phyloP scores from a whole-genome alignment of 176 grass and related monocot species.

The Carex pumila region DNA sequence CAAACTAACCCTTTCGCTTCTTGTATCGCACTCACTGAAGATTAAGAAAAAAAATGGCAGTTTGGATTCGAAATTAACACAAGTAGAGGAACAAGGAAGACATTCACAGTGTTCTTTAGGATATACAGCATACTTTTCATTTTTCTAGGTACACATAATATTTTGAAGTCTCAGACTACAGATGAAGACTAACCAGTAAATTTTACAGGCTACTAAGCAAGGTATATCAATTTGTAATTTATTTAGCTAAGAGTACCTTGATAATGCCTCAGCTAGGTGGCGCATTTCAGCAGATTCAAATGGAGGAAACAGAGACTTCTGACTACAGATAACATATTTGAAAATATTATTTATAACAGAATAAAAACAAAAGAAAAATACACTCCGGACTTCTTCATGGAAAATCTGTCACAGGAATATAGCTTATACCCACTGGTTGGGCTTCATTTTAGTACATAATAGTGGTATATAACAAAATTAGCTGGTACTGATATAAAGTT shows the following conservation, averaged over 20 bases:
- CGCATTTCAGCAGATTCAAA: conserved; percentile 90
- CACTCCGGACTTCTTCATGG: not conserved
- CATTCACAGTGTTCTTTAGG: not conserved
- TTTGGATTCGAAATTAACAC: not conserved
- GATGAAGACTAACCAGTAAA: not conserved
- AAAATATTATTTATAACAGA: not conserved
- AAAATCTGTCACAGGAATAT: not conserved
- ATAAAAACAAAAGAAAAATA: not conserved
- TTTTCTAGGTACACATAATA: not conserved
- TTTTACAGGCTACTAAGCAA: not conserved
- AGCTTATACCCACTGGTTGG: not conserved
- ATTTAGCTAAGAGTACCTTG: conserved; percentile 34
- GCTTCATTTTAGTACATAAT: not conserved
- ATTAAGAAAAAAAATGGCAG: not conserved
- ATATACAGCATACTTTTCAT: not conserved
- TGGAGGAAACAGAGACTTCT: conserved; percentile 67
- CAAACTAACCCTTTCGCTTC: not conserved
- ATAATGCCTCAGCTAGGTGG: conserved; percentile 70
- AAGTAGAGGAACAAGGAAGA: not conserved
- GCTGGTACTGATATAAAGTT: not conserved
- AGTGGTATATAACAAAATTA: too few relatives aligned
- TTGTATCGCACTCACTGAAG: not conserved
- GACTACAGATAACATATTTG: conserved; percentile 29
- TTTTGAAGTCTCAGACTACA: not conserved
- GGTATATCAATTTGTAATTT: not conserved